phyloP scores from a whole-genome alignment of 2,329 filamentous ascomycete species.

The Volutella citrinella region DNA sequence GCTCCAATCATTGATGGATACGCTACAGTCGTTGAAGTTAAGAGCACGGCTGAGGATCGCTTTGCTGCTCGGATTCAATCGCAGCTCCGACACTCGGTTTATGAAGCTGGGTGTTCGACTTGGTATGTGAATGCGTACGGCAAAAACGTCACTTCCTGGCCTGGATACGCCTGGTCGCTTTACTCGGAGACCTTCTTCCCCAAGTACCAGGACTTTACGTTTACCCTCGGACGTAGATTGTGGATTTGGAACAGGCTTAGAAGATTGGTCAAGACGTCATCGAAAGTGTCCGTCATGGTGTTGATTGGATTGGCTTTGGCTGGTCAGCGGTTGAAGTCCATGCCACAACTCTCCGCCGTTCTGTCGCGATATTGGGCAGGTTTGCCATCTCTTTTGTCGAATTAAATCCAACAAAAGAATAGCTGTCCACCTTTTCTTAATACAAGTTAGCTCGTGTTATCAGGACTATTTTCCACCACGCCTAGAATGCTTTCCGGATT shows the following conservation, averaged over 20 bases:
- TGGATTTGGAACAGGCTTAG: not conserved
- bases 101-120: constrained; percentile 4
- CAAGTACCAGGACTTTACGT: not conserved
- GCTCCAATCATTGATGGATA: constrained; percentile 1
- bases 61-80: not conserved
- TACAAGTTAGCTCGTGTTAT: no score
- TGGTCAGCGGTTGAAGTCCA: no score
- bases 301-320: no score
- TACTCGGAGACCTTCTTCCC: constrained; percentile 4
- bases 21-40: constrained; percentile 1
- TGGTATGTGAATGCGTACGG: constrained; percentile 5
- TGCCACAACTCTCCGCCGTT: no score
- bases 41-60: constrained; percentile 4
- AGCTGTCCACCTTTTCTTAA: no score
- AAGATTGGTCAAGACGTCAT: no score
- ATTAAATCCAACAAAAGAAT: no score
- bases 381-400: no score
- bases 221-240: not conserved
- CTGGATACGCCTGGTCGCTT: constrained; percentile 3
- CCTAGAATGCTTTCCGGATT: no score
- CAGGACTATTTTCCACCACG: no score
- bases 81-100: not conserved
- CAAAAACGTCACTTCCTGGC: constrained; percentile 6
- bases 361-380: no score
- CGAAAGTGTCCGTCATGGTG: no score